Percentiles rank a stretch among this genome's conserved stretches.
Conservation (phyloP, 768 basidiomycete genomes). For the Leccinum longicurvipes region DNA sequence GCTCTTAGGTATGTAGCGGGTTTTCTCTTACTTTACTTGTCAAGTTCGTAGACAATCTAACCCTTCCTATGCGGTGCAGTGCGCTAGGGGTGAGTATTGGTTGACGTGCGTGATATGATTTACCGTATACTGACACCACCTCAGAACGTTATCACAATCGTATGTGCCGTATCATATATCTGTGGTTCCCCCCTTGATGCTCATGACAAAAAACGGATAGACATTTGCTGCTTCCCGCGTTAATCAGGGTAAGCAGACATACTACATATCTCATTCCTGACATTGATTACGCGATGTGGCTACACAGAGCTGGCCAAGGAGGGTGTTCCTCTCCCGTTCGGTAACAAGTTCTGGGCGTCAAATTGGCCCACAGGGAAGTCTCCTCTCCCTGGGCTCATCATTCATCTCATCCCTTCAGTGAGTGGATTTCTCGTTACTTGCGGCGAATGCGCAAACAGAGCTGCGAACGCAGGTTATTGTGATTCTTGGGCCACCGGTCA, state of each 20-base stretch:
- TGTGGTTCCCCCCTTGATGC: neutral
- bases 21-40: neutral
- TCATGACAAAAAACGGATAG: slow-evolving; percentile 24
- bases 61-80: slow-evolving; percentile 16
- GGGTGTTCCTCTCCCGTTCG: slow-evolving; percentile 58
- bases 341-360: slow-evolving; percentile 57
- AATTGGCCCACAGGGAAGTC: slow-evolving; percentile 61
- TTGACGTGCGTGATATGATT: neutral
- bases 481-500: slow-evolving; percentile 51
- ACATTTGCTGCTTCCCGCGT: slow-evolving; percentile 50
- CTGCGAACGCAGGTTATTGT: slow-evolving; percentile 40
- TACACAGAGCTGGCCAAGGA: slow-evolving; percentile 57
- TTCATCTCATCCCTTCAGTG: slow-evolving; percentile 53
- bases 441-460: neutral
- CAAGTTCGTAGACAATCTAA: neutral
- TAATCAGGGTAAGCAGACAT: slow-evolving; percentile 42
- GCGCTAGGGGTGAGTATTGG: slow-evolving; percentile 33
- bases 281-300: too few species aligned
- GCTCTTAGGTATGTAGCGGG: slow-evolving; percentile 44
- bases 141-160: slow-evolving; percentile 33
- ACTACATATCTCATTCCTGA: neutral
- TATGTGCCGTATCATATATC: slow-evolving; percentile 11
- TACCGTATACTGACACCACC: slow-evolving; percentile 1
- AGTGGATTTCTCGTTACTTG: slow-evolving; percentile 1
- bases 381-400: slow-evolving; percentile 52